phyloP scores from a whole-genome alignment of 2,329 filamentous ascomycete genomes.

The Colletotrichum abscissum region DNA sequence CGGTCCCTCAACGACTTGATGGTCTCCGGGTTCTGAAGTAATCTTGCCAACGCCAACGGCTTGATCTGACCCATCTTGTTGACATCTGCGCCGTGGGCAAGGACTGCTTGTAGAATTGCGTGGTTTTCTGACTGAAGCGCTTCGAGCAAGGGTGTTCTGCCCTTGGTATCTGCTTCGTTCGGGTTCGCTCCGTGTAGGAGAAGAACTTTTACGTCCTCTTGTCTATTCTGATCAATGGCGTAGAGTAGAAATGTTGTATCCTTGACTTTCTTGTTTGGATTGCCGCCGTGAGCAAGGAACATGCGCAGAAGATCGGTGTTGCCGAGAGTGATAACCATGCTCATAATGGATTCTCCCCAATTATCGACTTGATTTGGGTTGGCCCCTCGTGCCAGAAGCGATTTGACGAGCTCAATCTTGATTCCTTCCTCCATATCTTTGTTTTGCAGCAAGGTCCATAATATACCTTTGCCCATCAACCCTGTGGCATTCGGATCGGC shows the following conservation, averaged over 20 bases:
- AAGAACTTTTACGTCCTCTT: constrained; percentile 41
- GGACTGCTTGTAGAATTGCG: constrained; percentile 25
- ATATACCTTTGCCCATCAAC: constrained; percentile 23
- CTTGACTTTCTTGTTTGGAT: constrained; percentile 31
- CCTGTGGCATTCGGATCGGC: constrained; percentile 37
- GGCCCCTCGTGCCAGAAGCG: constrained; percentile 26
- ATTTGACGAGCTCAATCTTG: constrained; percentile 17
- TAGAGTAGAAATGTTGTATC: constrained; percentile 43
- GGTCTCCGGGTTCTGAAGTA: constrained; percentile 22
- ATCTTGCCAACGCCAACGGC: constrained; percentile 22
- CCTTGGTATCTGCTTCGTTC: constrained; percentile 39
- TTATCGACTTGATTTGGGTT: constrained; percentile 38
- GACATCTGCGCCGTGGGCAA: constrained; percentile 35
- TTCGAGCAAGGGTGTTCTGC: constrained; percentile 35
- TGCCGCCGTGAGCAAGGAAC: constrained; percentile 35
- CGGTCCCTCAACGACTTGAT: constrained; percentile 20
- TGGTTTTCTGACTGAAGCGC: constrained; percentile 39
- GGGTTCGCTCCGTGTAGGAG: constrained; percentile 47
- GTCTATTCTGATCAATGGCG: constrained; percentile 41
- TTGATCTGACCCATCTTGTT: constrained; percentile 30
- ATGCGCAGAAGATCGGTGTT: constrained; percentile 27
- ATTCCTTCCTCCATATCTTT: constrained; percentile 23
- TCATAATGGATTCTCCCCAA: constrained; percentile 41
- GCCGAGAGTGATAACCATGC: constrained; percentile 24
- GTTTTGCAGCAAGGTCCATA: constrained; percentile 26